Evolutionary conservation across 768 basidiomycete genomes (phyloP), one percentile per base, ranked within the genome.

Genomic region (Pulveroboletus frians): DNA sequence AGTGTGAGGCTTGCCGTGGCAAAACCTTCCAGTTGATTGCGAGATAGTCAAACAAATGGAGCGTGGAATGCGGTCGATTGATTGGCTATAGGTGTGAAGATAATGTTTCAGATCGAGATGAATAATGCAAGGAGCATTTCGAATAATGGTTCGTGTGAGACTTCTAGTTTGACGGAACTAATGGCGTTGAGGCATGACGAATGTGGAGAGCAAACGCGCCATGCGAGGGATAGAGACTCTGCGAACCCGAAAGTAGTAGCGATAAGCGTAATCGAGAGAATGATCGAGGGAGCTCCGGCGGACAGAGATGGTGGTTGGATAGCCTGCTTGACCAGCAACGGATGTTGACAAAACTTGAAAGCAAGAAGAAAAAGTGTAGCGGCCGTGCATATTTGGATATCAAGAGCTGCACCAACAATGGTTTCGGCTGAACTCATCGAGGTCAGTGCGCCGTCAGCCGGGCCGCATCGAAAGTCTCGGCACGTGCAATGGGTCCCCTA

Each of bases 401-500:
- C 41, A 43, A 49, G 43, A 50, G 39, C 29, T 21, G 38, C 40
- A 27, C 27, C 34, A 43, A 45, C 41, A 34, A 45, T 29, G 18
- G 34, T 21, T 39, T 38, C 36, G 40, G 7, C 18, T 11, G 20
- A 30, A 18, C 42, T 29, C 70, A 68, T 29, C 70, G 67, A 69
- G 21, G 47, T 67, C 62, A 76, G 60, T 73, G 74, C 29, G 58
- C 54, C 21, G 69, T 68, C 76, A 85, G 75, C 47, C 83, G 76
- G 21, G 74, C 60, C 5, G 85, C 79, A 13, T 79, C 80, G 59
- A 84, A 88, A 4, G 87, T 88, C 65, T 88, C 85, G 2, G 85
- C 78, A 14, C 84, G 76, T 9, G 67, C 57, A 30, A 88, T 69
- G 11, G 77, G 74, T 26, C 63, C 70, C 34, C 77, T 74, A 1